Evolutionary conservation across 192 early-diverging fungal genomes (phyloP).

Genomic region (Umbelopsis ramanniana): DNA sequence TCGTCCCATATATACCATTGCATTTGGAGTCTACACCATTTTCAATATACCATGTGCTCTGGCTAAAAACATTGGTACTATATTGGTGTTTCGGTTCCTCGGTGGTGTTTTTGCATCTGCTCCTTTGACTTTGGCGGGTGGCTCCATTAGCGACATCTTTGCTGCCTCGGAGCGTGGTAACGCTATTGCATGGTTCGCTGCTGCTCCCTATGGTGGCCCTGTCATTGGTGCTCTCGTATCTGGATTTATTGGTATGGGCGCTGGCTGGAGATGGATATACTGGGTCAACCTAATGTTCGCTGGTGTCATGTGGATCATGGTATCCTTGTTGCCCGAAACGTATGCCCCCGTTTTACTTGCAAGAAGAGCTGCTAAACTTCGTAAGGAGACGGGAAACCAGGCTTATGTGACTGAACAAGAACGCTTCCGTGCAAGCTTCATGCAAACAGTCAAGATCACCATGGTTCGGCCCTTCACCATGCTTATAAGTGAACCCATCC

Average conservation of each 20-base stretch:
- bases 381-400: slow-evolving; percentile 23
- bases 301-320: slow-evolving; percentile 31
- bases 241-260: slow-evolving; percentile 37
- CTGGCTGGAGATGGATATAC: slow-evolving; percentile 40
- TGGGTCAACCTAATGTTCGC: slow-evolving; percentile 39
- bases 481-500: slow-evolving; percentile 36
- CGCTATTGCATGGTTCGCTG: slow-evolving; percentile 36
- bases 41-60: slow-evolving; percentile 42
- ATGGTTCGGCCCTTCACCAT: slow-evolving; percentile 34
- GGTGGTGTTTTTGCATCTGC: slow-evolving; percentile 32
- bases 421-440: slow-evolving; percentile 26
- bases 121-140: slow-evolving; percentile 33
- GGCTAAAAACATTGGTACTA: slow-evolving; percentile 33
- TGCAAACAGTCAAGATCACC: slow-evolving; percentile 24
- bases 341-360: slow-evolving; percentile 31
- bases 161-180: slow-evolving; percentile 26
- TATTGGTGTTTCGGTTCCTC: slow-evolving; percentile 35
- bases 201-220: slow-evolving; percentile 36
- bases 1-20: slow-evolving; percentile 29
- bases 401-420: slow-evolving; percentile 38
- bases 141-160: slow-evolving; percentile 31
- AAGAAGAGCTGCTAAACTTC: slow-evolving; percentile 25
- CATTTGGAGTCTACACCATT: slow-evolving; percentile 29
- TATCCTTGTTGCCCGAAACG: slow-evolving; percentile 26
- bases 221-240: slow-evolving; percentile 36